These are phyloP conservation scores for Yarrowia sp. DNA, from an alignment of 805 yeast genomes.

Conservation along the genomic window DNA sequence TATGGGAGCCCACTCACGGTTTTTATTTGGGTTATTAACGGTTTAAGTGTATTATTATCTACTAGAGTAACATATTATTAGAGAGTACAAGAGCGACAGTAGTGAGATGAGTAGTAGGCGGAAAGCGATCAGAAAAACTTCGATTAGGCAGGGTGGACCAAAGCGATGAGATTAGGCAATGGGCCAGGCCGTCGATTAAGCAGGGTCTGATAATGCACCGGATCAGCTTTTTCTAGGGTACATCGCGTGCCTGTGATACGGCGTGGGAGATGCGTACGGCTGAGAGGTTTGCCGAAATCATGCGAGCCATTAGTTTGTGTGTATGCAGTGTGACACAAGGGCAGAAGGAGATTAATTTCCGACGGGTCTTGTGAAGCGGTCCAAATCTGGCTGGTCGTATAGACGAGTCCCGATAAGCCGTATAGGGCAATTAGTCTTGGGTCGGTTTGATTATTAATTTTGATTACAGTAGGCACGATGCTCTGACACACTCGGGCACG, in stretches of 20 bases:
- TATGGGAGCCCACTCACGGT: constrained; percentile 24
- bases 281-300: constrained; percentile 2
- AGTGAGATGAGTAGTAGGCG: no score
- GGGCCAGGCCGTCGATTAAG: neutral
- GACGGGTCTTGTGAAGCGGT: no score
- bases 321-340: neutral
- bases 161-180: neutral
- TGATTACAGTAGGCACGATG: no score
- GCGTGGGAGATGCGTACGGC: constrained; percentile 14
- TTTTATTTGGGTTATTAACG: constrained; percentile 32
- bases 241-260: neutral
- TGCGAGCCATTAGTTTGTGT: neutral
- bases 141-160: no score
- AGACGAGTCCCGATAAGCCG: no score
- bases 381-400: no score
- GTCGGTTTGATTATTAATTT: no score
- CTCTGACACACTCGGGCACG: no score
- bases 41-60: constrained; percentile 28
- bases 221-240: neutral
- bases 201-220: constrained; percentile 1
- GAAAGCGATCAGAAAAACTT: neutral
- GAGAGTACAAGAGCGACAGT: neutral
- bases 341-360: neutral
- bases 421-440: neutral
- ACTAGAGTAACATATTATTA: constrained; percentile 22